These are phyloP conservation scores for Globisporangium polare DNA, from an alignment of 352 stramenopile genomes.

Conservation along the genomic window DNA sequence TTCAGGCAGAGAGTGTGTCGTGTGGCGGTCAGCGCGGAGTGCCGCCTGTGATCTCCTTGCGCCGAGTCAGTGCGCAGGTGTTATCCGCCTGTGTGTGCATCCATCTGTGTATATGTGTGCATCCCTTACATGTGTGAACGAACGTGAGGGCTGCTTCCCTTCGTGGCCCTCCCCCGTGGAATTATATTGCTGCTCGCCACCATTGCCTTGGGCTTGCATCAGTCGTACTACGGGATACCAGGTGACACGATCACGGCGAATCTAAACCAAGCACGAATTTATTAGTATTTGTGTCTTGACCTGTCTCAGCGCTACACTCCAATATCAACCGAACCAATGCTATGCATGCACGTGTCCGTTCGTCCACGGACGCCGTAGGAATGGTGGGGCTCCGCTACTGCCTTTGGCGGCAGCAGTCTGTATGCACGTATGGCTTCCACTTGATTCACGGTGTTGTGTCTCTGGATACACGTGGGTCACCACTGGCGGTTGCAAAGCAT, in stretches of 20 bases:
- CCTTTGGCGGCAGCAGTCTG: background rate
- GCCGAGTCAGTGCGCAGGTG: no score
- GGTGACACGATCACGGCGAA: constrained; percentile 68
- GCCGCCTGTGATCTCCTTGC: no score
- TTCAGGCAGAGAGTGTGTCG: no score
- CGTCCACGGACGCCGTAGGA: background rate
- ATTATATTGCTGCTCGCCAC: constrained; percentile 73
- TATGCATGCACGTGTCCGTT: background rate
- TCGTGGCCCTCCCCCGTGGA: constrained; percentile 35
- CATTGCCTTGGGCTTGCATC: constrained; percentile 73
- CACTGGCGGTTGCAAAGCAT: no score
- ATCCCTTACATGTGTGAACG: constrained; percentile 9
- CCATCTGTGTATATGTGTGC: constrained; percentile 1
- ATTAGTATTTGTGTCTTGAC: constrained; percentile 70
- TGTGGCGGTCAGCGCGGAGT: no score
- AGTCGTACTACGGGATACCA: constrained; percentile 78
- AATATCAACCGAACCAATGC: background rate
- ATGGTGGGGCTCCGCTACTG: background rate
- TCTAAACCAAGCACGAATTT: constrained; percentile 82
- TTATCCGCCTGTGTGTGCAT: background rate
- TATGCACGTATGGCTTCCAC: background rate
- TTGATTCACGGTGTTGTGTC: no score
- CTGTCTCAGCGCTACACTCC: constrained; percentile 83
- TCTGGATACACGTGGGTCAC: no score
- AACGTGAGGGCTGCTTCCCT: no score